Evolutionary conservation across 306 rosid genomes (phyloP), one percentile per base, ranked within the genome.

Genomic region (Ormosia semicastrata): DNA sequence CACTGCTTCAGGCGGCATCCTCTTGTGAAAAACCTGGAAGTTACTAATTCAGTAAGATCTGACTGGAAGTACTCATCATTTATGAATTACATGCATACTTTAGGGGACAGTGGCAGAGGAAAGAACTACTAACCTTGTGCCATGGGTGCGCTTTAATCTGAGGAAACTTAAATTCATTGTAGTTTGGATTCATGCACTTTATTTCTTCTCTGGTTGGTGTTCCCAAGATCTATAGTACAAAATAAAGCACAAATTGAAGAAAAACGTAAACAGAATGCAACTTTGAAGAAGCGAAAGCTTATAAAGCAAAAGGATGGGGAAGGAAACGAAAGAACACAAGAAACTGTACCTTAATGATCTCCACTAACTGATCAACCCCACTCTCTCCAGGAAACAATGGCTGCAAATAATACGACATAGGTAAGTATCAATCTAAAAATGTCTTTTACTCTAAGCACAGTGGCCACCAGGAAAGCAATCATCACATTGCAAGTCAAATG

Each of bases 311-410:
- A 40, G 17, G 46, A 13, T 4, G 3, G 8, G 7, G 3, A 18
- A 72, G 32, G 3, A 4, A 7, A 59, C 6, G 1, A 37, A 17
- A 30, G 36, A 78, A 69, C 29, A 72, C 66, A 47, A 71, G 6
- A 73, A 52, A 13, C 32, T 49, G 34, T 74, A 95, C 98, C 95
- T 95, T 95, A 66, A 95, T 95, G 73, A 95, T 95, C 89, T 95
- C 98, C 17, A 95, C 98, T 86, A 95, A 86, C 83, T 95, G 98
- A 93, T 95, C 98, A 78, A 95, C 97, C 15, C 98, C 98, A 78
- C 97, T 95, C 75, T 93, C 98, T 41, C 98, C 98, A 6, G 98
- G 98, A 91, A 95, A 95, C 88, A 95, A 63, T 8, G 98, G 98
- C 98, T 95, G 94, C 87, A 91, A 72, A 81, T 4, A 73, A 83